Evolutionary conservation across 768 basidiomycete genomes (phyloP).

Genomic region (Hygrophorus russula): DNA sequence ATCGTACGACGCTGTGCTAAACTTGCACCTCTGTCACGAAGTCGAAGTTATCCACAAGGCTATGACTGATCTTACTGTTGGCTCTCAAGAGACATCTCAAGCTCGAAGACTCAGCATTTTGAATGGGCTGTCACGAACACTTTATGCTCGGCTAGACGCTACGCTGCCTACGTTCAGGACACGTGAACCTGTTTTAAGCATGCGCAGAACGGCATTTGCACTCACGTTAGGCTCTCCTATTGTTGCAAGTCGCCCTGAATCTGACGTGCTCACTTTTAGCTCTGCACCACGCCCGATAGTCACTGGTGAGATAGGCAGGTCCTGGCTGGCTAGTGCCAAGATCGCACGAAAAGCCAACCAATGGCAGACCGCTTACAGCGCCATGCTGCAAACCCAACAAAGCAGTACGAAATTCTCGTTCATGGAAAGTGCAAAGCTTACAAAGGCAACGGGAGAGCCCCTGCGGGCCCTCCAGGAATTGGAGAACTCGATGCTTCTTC

Average conservation of each 20-base stretch:
- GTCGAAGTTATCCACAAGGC: slow-evolving; percentile 54
- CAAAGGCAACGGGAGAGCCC: slow-evolving; percentile 69
- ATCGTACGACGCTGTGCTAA: slow-evolving; percentile 76
- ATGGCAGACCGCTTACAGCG: slow-evolving; percentile 94
- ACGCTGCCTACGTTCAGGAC: slow-evolving; percentile 82
- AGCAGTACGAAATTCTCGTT: slow-evolving; percentile 64
- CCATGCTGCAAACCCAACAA: slow-evolving; percentile 82
- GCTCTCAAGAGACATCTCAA: slow-evolving; percentile 21
- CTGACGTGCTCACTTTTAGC: slow-evolving; percentile 7
- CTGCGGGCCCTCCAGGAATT: slow-evolving; percentile 81
- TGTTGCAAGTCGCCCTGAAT: slow-evolving; percentile 3
- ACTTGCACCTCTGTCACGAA: slow-evolving; percentile 82
- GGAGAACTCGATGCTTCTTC: slow-evolving; percentile 54
- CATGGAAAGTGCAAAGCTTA: slow-evolving; percentile 82
- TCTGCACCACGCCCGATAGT: slow-evolving; percentile 26
- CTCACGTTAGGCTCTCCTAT: slow-evolving; percentile 28
- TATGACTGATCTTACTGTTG: slow-evolving; percentile 25
- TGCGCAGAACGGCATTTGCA: slow-evolving; percentile 77
- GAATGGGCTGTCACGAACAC: slow-evolving; percentile 32
- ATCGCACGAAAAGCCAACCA: slow-evolving; percentile 94
- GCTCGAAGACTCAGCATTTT: slow-evolving; percentile 24
- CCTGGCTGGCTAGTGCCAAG: slow-evolving; percentile 92
- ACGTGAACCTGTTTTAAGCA: slow-evolving; percentile 81
- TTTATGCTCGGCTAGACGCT: slow-evolving; percentile 58
- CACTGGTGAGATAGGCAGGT: slow-evolving; percentile 58